phyloP scores from a whole-genome alignment of 768 basidiomycete species.

The Pleurotus djamor region DNA sequence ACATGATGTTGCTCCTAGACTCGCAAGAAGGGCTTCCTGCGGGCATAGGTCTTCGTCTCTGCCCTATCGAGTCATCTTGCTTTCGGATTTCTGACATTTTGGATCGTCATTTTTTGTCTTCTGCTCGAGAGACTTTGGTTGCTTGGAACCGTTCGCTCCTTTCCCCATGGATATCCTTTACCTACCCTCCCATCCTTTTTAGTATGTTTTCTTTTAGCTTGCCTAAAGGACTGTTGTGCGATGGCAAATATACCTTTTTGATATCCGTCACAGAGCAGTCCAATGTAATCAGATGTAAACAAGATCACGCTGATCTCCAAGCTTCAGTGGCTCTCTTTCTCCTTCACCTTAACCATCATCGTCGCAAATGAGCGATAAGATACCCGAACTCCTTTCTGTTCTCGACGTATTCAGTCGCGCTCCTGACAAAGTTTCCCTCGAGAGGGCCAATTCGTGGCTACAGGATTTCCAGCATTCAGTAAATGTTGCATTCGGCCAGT shows the following conservation, averaged over 20 bases:
- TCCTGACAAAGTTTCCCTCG: conserved; percentile 81
- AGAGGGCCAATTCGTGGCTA: conserved; percentile 91
- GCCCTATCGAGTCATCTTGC: conserved; percentile 23
- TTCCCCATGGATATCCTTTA: conserved; percentile 54
- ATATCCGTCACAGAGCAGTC: neutral
- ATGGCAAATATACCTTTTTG: conserved; percentile 2
- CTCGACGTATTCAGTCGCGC: conserved; percentile 78
- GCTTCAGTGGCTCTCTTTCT: conserved; percentile 3
- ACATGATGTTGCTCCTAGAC: conserved; percentile 33
- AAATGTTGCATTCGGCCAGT: conserved; percentile 78
- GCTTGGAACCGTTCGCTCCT: conserved; percentile 56
- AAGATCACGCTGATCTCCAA: conserved; percentile 13
- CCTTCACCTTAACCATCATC: conserved; percentile 13
- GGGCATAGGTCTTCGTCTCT: conserved; percentile 39
- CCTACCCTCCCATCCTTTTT: conserved; percentile 43
- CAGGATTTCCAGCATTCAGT: conserved; percentile 99
- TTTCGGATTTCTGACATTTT: conserved; percentile 12
- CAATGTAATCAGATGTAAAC: conserved; percentile 8
- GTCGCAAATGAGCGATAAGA: conserved; percentile 50
- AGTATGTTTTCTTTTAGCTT: conserved; percentile 39
- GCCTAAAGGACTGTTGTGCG: neutral
- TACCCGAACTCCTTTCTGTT: conserved; percentile 72
- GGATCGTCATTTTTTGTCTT: conserved; percentile 24
- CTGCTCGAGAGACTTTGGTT: conserved; percentile 28
- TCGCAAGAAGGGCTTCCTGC: conserved; percentile 77